Evolutionary conservation across 192 early-diverging fungal species (phyloP).

Genomic region (Coemansia sp.): DNA sequence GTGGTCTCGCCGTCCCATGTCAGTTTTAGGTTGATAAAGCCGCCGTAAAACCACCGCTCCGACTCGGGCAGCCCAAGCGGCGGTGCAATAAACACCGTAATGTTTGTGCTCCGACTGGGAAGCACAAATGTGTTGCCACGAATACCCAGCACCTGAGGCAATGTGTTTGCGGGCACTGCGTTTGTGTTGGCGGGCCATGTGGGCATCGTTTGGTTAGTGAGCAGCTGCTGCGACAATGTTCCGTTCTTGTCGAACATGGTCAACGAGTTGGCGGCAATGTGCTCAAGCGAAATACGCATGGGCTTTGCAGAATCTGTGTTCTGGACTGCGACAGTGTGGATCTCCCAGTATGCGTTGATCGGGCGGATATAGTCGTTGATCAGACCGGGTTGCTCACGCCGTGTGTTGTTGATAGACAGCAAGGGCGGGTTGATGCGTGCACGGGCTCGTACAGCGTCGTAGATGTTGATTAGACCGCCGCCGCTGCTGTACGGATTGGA

Average conservation of each 20-base stretch:
- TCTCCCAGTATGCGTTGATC: constrained; percentile 10
- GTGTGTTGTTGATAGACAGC: constrained; percentile 55
- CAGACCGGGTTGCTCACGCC: not conserved
- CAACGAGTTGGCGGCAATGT: constrained; percentile 29
- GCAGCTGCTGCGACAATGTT: constrained; percentile 7
- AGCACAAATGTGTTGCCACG: constrained; percentile 6
- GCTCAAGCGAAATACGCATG: constrained; percentile 8
- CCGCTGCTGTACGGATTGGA: constrained; percentile 55
- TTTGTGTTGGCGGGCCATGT: constrained; percentile 14
- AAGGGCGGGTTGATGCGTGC: constrained; percentile 57
- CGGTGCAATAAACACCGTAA: constrained; percentile 17
- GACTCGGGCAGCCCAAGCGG: constrained; percentile 28
- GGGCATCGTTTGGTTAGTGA: not conserved
- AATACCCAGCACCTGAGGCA: not conserved
- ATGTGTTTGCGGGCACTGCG: not conserved
- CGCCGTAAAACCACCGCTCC: constrained; percentile 55
- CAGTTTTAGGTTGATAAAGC: constrained; percentile 34
- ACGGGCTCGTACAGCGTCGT: constrained; percentile 57
- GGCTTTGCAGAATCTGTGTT: constrained; percentile 25
- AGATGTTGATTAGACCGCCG: constrained; percentile 75
- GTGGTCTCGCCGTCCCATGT: constrained; percentile 13
- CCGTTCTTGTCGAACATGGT: constrained; percentile 34
- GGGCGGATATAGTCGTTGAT: not conserved
- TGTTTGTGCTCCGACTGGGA: constrained; percentile 10
- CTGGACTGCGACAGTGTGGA: constrained; percentile 20